Percentiles rank a stretch among this genome's conserved stretches.
Evolutionary conservation across 768 basidiomycete species (phyloP).

Genomic region (Termitomyces sp.): DNA sequence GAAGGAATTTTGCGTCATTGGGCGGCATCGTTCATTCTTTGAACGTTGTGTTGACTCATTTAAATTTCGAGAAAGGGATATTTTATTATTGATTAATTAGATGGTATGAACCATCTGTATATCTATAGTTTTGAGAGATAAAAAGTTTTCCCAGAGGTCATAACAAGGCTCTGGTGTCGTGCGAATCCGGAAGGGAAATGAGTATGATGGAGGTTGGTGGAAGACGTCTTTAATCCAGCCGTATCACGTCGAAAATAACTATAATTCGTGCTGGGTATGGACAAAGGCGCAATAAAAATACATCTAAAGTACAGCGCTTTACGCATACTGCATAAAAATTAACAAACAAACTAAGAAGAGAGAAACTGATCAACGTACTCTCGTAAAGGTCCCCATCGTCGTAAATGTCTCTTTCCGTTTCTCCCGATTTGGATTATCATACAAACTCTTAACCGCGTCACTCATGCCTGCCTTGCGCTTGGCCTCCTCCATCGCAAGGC

Average conservation of each 20-base stretch:
- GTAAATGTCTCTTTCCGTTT: constrained; percentile 83
- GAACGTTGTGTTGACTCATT: background rate
- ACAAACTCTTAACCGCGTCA: constrained; percentile 81
- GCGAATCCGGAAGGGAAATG: no score
- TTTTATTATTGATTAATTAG: no score
- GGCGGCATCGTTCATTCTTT: constrained; percentile 19
- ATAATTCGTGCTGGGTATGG: background rate
- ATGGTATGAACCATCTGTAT: no score
- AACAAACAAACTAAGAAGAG: background rate
- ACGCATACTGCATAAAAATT: constrained; percentile 10
- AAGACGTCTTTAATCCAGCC: no score
- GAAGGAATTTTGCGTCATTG: constrained; percentile 69
- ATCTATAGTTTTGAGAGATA: no score
- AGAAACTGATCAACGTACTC: constrained; percentile 50
- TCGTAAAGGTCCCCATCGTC: constrained; percentile 89
- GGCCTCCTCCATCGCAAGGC: constrained; percentile 76
- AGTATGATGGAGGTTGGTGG: background rate
- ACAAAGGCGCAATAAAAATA: constrained; percentile 4
- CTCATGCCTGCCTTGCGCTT: constrained; percentile 85
- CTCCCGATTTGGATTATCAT: constrained; percentile 50
- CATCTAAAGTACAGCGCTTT: constrained; percentile 7
- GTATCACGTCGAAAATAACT: background rate
- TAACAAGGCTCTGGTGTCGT: background rate
- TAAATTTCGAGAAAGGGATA: background rate
- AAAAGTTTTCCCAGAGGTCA: no score